These are phyloP conservation scores for Volutella citrinella DNA, from an alignment of 2,329 filamentous ascomycete genomes.

Conservation along the genomic window DNA sequence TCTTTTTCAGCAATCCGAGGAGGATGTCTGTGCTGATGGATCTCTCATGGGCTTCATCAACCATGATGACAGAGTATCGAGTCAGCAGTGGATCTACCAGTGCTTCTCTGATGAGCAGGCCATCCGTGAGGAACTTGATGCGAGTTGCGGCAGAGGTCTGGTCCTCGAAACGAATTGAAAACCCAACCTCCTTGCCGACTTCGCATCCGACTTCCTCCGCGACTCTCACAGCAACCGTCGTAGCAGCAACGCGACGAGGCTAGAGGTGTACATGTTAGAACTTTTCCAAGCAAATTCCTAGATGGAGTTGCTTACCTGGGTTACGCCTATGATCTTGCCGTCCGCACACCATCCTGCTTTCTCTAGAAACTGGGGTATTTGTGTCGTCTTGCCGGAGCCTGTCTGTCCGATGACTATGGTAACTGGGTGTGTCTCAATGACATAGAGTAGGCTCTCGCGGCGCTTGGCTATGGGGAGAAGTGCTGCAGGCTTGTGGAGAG, in stretches of 20 bases:
- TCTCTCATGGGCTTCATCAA: slow-evolving; percentile 94
- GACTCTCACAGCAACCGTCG: slow-evolving; percentile 82
- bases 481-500: slow-evolving; percentile 79
- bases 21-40: slow-evolving; percentile 91
- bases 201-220: slow-evolving; percentile 86
- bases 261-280: slow-evolving; percentile 36
- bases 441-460: slow-evolving; percentile 74
- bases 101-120: slow-evolving; percentile 84
- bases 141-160: slow-evolving; percentile 78
- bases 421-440: slow-evolving; percentile 79
- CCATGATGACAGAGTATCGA: slow-evolving; percentile 93
- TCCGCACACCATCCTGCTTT: slow-evolving; percentile 84
- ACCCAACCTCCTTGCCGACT: slow-evolving; percentile 86
- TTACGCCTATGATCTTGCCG: slow-evolving; percentile 81
- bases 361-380: slow-evolving; percentile 88
- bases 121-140: slow-evolving; percentile 96
- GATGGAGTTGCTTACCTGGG: slow-evolving; percentile 62
- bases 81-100: slow-evolving; percentile 88
- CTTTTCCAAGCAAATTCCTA: slow-evolving; percentile 6
- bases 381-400: slow-evolving; percentile 92
- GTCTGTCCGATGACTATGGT: slow-evolving; percentile 92
- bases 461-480: slow-evolving; percentile 86
- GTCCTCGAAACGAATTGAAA: slow-evolving; percentile 91
- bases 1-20: slow-evolving; percentile 87
- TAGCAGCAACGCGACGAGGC: slow-evolving; percentile 87